Percentiles rank a stretch among this genome's conserved stretches.
These are phyloP conservation scores for Dissophora ornata DNA, from an alignment of 192 early-diverging fungal genomes.

Conservation along the genomic window DNA sequence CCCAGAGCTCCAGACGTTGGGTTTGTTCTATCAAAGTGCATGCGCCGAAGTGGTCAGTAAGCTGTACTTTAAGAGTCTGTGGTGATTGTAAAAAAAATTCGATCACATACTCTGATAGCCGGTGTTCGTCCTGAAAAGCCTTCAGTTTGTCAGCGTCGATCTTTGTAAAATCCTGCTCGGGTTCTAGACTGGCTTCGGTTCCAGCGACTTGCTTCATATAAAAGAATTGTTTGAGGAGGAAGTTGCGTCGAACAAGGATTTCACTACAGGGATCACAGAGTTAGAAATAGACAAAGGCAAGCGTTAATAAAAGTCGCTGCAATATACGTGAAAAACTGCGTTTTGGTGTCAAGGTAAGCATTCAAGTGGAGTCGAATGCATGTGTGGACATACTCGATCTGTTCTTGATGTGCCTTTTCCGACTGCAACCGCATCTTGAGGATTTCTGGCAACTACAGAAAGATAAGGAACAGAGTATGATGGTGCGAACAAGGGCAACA, in stretches of 20 bases:
- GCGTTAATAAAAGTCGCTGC: background rate
- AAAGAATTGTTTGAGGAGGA: constrained; percentile 52
- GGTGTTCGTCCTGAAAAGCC: constrained; percentile 53
- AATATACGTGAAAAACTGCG: too few relatives aligned
- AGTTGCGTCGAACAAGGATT: constrained; percentile 41
- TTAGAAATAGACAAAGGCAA: background rate
- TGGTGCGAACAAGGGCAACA: too few relatives aligned
- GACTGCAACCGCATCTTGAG: constrained; percentile 54
- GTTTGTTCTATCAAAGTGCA: constrained; percentile 24
- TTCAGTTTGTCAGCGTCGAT: constrained; percentile 44
- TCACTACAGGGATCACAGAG: constrained; percentile 33
- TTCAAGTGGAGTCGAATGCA: too few relatives aligned
- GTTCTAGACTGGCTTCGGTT: constrained; percentile 48
- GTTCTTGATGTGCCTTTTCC: constrained; percentile 47
- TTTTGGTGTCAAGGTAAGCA: too few relatives aligned
- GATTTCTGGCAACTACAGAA: constrained; percentile 38
- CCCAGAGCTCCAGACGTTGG: constrained; percentile 26
- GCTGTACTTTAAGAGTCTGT: too few relatives aligned
- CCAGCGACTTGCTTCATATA: constrained; percentile 54
- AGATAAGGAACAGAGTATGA: background rate
- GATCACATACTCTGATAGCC: constrained; percentile 44
- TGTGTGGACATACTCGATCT: constrained; percentile 53
- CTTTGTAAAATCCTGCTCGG: constrained; percentile 44
- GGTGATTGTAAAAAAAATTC: too few relatives aligned
- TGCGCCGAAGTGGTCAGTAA: too few relatives aligned